phyloP scores from a whole-genome alignment of 805 yeast species.

The Candida coquimbonensis region DNA sequence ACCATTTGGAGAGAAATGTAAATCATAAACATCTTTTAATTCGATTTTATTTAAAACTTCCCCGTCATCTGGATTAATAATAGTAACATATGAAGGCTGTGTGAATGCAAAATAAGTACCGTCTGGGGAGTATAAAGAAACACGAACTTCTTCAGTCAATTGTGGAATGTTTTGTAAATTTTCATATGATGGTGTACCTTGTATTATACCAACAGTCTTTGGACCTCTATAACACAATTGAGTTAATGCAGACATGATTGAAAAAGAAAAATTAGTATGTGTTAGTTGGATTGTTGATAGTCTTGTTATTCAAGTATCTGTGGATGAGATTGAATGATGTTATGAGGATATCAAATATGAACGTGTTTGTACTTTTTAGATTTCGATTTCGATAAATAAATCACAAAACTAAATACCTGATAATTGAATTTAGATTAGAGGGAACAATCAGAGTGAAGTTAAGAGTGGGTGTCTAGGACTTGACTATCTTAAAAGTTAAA shows the following conservation, averaged over 20 bases:
- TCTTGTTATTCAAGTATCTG: too few relatives aligned
- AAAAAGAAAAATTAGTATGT: not conserved
- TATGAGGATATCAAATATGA: too few relatives aligned
- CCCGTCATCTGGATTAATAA: slow-evolving; percentile 51
- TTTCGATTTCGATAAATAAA: too few relatives aligned
- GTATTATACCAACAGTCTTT: slow-evolving; percentile 44
- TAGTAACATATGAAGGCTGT: slow-evolving; percentile 51
- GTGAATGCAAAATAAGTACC: slow-evolving; percentile 70
- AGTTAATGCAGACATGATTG: slow-evolving; percentile 20
- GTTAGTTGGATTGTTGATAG: too few relatives aligned
- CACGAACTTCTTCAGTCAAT: slow-evolving; percentile 44
- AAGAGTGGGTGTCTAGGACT: too few relatives aligned
- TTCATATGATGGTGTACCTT: slow-evolving; percentile 36
- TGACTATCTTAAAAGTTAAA: too few relatives aligned
- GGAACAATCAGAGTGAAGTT: too few relatives aligned
- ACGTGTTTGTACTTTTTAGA: too few relatives aligned
- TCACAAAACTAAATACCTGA: too few relatives aligned
- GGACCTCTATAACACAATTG: slow-evolving; percentile 41
- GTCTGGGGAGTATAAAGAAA: slow-evolving; percentile 58
- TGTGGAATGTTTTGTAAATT: slow-evolving; percentile 20
- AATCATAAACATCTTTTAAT: slow-evolving; percentile 65
- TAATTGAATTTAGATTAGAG: too few relatives aligned
- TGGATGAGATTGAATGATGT: not conserved
- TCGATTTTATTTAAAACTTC: slow-evolving; percentile 40
- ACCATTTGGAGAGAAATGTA: slow-evolving; percentile 87